Evolutionary conservation across 2,329 filamentous ascomycete genomes (phyloP), one percentile per base, ranked within the genome.

Genomic region (Akanthomyces muscarius): DNA sequence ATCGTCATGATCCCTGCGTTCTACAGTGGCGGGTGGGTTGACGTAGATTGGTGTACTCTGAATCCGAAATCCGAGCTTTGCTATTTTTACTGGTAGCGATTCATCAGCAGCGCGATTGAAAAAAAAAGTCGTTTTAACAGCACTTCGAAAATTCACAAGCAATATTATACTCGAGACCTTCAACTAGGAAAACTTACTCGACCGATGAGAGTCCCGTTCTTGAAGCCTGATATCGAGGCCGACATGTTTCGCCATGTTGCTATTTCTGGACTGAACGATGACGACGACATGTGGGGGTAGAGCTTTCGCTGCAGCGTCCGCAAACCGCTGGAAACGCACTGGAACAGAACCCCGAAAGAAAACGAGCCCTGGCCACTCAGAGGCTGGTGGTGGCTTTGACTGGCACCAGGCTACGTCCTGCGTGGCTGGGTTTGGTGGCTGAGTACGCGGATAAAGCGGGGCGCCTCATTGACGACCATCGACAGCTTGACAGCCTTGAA

Each of bases 391-490:
- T 51, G 42, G 18, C 21, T 21, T 21, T 21, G 21, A 21, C 21
- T 21, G 21, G 21, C 21, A 21, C 21, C 21, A 21, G 21, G 21
- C 1, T 47, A n/a, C 21, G 33, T 30, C 11, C 38, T 14, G 41
- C 25, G 54, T 57, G 54, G 54, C 54, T 57, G 54, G 54, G 54
- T 14, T 42, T 3, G 42, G 42, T 57, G 54, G 54, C 54, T 57
- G 54, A 57, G 54, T 23, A 18, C 30, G 23, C 13, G 16, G 14
- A 10, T 28, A 54, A 54, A 41, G 52, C 28, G 52, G 52, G 52
- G 11, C 10, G 21, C 47, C 18, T 28, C 47, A 50, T 3, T 50
- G 47, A n/a, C n/a, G 11, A 45, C 28, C 28, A 30, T 30, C 28
- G 28, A 30, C 21, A 21, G 21, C 21, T 21, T 21, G 21, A 21